These are phyloP conservation scores for Bremia lactucae DNA, from an alignment of 352 stramenopile genomes.

Conservation along the genomic window DNA sequence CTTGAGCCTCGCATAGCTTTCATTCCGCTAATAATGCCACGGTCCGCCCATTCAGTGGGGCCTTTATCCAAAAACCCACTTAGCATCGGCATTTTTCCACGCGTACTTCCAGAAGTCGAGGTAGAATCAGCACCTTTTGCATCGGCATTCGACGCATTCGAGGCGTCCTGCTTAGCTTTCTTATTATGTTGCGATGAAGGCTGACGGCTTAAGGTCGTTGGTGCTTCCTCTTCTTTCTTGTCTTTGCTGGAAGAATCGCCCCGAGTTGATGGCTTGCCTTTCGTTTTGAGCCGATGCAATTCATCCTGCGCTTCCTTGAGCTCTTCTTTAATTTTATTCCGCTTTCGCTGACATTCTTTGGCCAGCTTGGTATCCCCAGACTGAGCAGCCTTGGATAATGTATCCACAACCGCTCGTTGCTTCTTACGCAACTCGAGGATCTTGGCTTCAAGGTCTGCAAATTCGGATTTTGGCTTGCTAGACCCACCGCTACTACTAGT, in stretches of 20 bases:
- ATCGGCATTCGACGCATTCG: constrained; percentile 11
- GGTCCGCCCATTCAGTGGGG: constrained; percentile 75
- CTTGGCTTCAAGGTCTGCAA: constrained; percentile 45
- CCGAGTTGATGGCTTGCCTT: constrained; percentile 14
- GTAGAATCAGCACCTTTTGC: constrained; percentile 10
- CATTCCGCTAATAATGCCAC: constrained; percentile 70
- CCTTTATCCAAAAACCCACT: constrained; percentile 77
- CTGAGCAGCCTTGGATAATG: constrained; percentile 59
- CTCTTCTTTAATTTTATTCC: constrained; percentile 70
- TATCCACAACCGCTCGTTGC: constrained; percentile 60
- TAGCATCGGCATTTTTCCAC: constrained; percentile 59
- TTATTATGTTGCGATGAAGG: constrained; percentile 11
- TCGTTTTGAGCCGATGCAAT: constrained; percentile 47
- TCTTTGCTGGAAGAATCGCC: constrained; percentile 10
- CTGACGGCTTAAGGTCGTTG: constrained; percentile 10
- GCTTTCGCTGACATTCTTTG: constrained; percentile 64
- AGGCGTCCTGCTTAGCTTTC: constrained; percentile 27
- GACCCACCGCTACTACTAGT: constrained; percentile 15
- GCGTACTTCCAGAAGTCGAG: constrained; percentile 5
- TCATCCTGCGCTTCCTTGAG: constrained; percentile 59
- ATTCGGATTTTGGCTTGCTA: constrained; percentile 36
- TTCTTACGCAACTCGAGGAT: constrained; percentile 75
- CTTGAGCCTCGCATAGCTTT: constrained; percentile 78
- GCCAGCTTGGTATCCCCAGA: constrained; percentile 58
- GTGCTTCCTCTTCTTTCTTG: constrained; percentile 6